Evolutionary conservation across 768 basidiomycete genomes (phyloP).

Genomic region (Auriscalpium microsporum): DNA sequence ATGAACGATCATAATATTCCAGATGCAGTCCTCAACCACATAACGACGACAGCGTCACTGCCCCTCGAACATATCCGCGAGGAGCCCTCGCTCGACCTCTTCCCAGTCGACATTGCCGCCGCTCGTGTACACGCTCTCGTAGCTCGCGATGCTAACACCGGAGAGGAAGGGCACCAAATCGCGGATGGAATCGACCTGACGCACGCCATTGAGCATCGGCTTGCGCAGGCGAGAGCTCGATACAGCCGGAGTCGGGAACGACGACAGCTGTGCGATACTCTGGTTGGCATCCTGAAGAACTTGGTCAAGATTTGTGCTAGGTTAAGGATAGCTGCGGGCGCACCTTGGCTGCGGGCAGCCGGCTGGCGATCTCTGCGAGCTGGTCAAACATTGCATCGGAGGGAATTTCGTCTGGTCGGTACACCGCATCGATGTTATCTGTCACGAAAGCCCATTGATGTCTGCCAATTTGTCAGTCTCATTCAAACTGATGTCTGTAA

Average conservation of each 20-base stretch:
- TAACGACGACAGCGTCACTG: conserved; percentile 26
- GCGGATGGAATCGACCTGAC: conserved; percentile 74
- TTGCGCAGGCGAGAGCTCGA: conserved; percentile 50
- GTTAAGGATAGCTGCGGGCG: conserved; percentile 6
- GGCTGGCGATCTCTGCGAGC: conserved; percentile 74
- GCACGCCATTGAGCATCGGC: conserved; percentile 60
- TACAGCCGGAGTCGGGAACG: conserved; percentile 13
- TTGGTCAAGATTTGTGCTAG: background rate
- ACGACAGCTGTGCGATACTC: background rate
- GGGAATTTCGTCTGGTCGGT: conserved; percentile 73
- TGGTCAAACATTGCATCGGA: conserved; percentile 90
- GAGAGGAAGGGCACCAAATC: conserved; percentile 91
- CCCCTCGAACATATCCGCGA: conserved; percentile 88
- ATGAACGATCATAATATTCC: too few species aligned
- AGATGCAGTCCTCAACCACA: background rate
- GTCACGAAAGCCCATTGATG: conserved; percentile 99
- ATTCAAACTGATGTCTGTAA: background rate
- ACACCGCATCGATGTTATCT: conserved; percentile 93
- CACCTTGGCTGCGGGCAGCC: conserved; percentile 43
- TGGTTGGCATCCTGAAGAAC: background rate
- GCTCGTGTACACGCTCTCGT: conserved; percentile 84
- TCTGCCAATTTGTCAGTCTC: conserved; percentile 27
- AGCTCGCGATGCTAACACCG: conserved; percentile 78
- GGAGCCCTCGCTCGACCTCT: conserved; percentile 70
- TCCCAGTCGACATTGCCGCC: conserved; percentile 83